Evolutionary conservation across 352 stramenopile genomes (phyloP).

Genomic region (Pythium utonaiense): DNA sequence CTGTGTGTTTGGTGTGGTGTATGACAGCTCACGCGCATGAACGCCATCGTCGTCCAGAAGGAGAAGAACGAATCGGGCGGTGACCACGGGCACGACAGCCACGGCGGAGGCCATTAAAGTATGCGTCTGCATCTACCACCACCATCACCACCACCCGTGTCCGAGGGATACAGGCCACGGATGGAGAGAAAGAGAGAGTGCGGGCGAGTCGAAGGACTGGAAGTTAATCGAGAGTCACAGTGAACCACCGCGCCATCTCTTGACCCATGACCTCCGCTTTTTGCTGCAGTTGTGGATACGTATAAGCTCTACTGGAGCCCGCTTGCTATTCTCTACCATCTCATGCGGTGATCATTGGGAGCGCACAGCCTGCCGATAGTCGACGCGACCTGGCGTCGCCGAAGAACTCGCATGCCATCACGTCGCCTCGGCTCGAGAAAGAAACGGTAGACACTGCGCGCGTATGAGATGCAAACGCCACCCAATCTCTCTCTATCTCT

Average conservation of each 20-base stretch:
- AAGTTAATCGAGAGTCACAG: constrained; percentile 1
- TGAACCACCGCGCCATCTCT: neutral
- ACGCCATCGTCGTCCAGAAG: constrained; percentile 76
- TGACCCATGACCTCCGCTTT: neutral
- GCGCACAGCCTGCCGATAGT: too few species aligned
- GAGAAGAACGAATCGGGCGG: constrained; percentile 56
- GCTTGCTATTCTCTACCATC: too few species aligned
- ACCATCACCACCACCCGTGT: neutral
- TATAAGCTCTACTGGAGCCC: too few species aligned
- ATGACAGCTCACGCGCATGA: constrained; percentile 76
- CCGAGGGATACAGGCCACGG: neutral
- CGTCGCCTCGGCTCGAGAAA: too few species aligned
- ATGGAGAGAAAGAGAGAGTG: neutral
- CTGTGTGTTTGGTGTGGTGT: neutral
- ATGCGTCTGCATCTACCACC: neutral
- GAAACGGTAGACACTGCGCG: too few species aligned
- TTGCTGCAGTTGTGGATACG: neutral
- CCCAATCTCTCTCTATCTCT: too few species aligned
- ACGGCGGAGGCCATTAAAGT: constrained; percentile 29
- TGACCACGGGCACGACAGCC: constrained; percentile 30
- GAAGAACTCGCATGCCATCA: too few species aligned
- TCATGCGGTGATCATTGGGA: too few species aligned
- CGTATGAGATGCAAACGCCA: too few species aligned
- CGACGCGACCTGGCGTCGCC: too few species aligned
- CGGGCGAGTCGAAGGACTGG: neutral